A percentile compares a stretch with the other conserved stretches of the same genome.
Evolutionary conservation across 768 basidiomycete genomes (phyloP).

Genomic region (Mycena chlorophos): DNA sequence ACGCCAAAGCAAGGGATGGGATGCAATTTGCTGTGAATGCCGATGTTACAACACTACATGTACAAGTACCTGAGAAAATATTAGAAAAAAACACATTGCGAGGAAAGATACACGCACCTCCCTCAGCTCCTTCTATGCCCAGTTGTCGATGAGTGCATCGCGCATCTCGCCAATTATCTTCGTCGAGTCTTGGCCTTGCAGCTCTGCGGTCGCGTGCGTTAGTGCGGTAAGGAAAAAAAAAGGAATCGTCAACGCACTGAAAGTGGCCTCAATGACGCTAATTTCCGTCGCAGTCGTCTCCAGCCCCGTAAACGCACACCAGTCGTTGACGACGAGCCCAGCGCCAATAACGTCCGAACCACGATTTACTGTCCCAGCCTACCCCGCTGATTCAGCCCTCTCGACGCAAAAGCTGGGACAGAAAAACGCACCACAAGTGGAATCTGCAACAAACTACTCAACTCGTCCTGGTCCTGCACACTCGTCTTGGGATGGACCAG

Average conservation of each 20-base stretch:
- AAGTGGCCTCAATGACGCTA: slow-evolving; percentile 95
- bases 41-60: too few relatives aligned
- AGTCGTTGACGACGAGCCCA: slow-evolving; percentile 97
- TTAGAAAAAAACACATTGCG: too few relatives aligned
- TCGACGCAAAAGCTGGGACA: not conserved
- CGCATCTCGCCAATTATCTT: slow-evolving; percentile 92
- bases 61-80: too few relatives aligned
- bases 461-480: slow-evolving; percentile 95
- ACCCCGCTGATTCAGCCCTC: slow-evolving; percentile 6
- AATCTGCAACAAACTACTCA: slow-evolving; percentile 90
- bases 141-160: slow-evolving; percentile 88
- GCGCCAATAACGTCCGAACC: slow-evolving; percentile 98
- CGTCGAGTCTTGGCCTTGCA: slow-evolving; percentile 80
- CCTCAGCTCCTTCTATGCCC: too few relatives aligned
- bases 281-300: slow-evolving; percentile 99
- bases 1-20: too few relatives aligned
- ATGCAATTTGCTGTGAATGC: too few relatives aligned
- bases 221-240: slow-evolving; percentile 1
- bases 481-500: slow-evolving; percentile 98
- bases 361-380: slow-evolving; percentile 98
- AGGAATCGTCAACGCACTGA: slow-evolving; percentile 63
- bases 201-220: slow-evolving; percentile 49
- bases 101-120: too few relatives aligned
- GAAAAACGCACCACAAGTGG: slow-evolving; percentile 92
- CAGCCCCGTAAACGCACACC: slow-evolving; percentile 98